phyloP scores from a whole-genome alignment of 352 stramenopile genomes.

The Phytophthora sp. region DNA sequence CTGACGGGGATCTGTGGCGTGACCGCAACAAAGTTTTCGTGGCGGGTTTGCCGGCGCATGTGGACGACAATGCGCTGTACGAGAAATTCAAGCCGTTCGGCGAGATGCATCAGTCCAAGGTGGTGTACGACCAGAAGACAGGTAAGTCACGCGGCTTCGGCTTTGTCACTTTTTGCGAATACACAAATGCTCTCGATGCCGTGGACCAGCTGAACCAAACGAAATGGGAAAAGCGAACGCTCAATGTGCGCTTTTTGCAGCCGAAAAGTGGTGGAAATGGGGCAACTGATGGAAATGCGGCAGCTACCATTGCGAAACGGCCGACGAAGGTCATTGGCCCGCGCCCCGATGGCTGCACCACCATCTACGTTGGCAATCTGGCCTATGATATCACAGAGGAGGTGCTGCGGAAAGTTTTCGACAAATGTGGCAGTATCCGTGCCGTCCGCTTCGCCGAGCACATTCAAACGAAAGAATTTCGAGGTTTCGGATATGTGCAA shows the following conservation, averaged over 20 bases:
- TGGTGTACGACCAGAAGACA: conserved; percentile 77
- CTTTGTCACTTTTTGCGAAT: conserved; percentile 86
- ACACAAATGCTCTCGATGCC: conserved; percentile 78
- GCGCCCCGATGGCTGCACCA: conserved; percentile 87
- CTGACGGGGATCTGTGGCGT: conserved; percentile 75
- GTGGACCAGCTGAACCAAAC: conserved; percentile 77
- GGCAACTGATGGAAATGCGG: conserved; percentile 13
- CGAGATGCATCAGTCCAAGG: conserved; percentile 88
- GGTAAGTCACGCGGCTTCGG: conserved; percentile 78
- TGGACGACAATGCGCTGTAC: conserved; percentile 72
- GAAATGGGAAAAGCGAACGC: conserved; percentile 83
- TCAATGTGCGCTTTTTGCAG: conserved; percentile 87
- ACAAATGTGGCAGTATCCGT: conserved; percentile 76
- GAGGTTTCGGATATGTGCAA: conserved; percentile 91
- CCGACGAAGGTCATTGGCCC: conserved; percentile 65
- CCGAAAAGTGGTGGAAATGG: conserved; percentile 52
- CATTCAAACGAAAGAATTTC: conserved; percentile 87
- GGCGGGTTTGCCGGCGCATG: conserved; percentile 64
- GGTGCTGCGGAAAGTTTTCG: conserved; percentile 83
- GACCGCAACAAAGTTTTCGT: conserved; percentile 91
- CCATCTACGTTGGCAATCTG: conserved; percentile 96
- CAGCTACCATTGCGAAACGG: conserved; percentile 9
- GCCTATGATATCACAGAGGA: conserved; percentile 95
- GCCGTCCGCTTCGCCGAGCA: conserved; percentile 86
- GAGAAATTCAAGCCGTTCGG: conserved; percentile 78